Base-by-base conservation (phyloP, 306 rosid genomes). In the Citrullus mucosospermus region DNA sequence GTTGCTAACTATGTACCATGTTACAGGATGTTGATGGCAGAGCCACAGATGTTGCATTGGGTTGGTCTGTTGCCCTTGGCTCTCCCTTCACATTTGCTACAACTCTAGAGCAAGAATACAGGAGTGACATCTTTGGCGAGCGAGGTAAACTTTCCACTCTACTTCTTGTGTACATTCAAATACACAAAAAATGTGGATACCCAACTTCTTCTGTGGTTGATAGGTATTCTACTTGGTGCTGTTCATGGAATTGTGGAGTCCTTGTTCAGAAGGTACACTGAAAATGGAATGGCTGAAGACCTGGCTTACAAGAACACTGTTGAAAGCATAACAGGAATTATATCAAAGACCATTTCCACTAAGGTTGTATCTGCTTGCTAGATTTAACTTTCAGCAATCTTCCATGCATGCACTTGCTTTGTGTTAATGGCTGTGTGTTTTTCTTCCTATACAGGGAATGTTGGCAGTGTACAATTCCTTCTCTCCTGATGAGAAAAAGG, bases 1-100 rank as follows among this genome's bases (percentile, higher is more conserved):
- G 54, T 53, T 65, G 50, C 58, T 63, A 66, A 78, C 61, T 70
- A 66, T 36, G 17, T 55, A 41, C 78, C 39, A 30, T 58, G 28
- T 61, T 62, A 61, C 87, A 95, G 99, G 99, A 96, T 86, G 91
- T 92, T 82, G 97, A 92, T 88, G 97, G 99, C 57, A 86, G 96
- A 80, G 99, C 99, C 61, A 90, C 98, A 55, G 90, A 96, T 85
- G 97, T 92, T 79, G 99, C 99, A 59, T 60, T 96, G 83, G 99
- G 91, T 59, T 96, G 99, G 99, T 96, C 98, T 3, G 89, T 92
- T 85, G 98, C 99, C 83, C 97, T 96, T 75, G 99, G 99, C 54
- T 95, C 99, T 79, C 99, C 99, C 25, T 95, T 95, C 88, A 89
- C 99, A 80, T 95, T 95, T 78, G 97, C 88, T 67, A 95, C 99